Conservation (phyloP, 805 yeast species). For the Yamadazyma sp. region DNA sequence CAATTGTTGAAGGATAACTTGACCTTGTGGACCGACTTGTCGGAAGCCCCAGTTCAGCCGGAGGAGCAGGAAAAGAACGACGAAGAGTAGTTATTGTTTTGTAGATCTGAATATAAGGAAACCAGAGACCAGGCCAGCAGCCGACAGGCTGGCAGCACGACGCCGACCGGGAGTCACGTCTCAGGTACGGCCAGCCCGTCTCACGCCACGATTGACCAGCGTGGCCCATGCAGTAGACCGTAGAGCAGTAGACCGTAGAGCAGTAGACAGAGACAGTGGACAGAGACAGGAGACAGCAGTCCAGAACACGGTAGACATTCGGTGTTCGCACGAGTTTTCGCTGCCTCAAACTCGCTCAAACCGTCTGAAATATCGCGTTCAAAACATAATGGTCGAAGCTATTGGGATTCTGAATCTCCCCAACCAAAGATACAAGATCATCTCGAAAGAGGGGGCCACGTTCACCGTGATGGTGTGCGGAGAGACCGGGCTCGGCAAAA, state of each 20-base stretch:
- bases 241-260: no score
- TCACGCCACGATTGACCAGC: no score
- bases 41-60: slow-evolving; percentile 60
- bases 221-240: no score
- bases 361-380: no score
- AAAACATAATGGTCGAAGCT: slow-evolving; percentile 54
- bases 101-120: slow-evolving; percentile 8
- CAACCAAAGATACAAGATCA: slow-evolving; percentile 76
- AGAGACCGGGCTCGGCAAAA: slow-evolving; percentile 83
- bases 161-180: no score
- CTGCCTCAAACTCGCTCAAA: no score
- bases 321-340: neutral
- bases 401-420: slow-evolving; percentile 74
- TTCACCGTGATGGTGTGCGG: slow-evolving; percentile 88
- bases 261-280: no score
- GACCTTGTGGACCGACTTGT: slow-evolving; percentile 97
- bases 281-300: no score
- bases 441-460: slow-evolving; percentile 70
- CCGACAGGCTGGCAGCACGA: no score
- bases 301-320: no score
- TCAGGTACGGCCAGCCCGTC: no score
- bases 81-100: slow-evolving; percentile 16
- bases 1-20: slow-evolving; percentile 97
- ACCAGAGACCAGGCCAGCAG: no score
- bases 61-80: slow-evolving; percentile 28